These are phyloP conservation scores for Trichophyton simii DNA, from an alignment of 2,329 filamentous ascomycete species.

Conservation along the genomic window DNA sequence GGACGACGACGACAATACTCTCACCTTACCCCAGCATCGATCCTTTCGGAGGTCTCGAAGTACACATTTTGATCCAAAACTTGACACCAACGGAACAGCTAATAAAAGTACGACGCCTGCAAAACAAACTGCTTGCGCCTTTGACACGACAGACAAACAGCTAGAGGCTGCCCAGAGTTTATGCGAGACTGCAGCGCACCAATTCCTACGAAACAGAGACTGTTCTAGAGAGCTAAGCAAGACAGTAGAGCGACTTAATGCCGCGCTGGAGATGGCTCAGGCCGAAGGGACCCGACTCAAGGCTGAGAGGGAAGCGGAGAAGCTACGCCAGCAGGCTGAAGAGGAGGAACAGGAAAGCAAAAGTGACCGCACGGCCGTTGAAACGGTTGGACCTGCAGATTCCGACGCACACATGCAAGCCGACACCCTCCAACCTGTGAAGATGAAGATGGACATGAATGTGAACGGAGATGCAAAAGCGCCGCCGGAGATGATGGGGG, in stretches of 20 bases:
- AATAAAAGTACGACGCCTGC: constrained; percentile 5
- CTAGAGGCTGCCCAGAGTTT: constrained; percentile 68
- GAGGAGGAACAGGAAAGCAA: constrained; percentile 8
- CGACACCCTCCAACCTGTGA: not conserved
- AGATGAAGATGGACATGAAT: constrained; percentile 2
- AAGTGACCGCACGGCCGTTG: constrained; percentile 1
- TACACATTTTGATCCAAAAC: not conserved
- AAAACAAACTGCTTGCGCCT: constrained; percentile 41
- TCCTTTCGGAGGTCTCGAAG: constrained; percentile 7
- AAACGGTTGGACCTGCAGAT: not conserved
- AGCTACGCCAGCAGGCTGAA: constrained; percentile 9
- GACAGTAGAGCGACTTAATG: constrained; percentile 52
- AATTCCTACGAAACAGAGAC: constrained; percentile 77
- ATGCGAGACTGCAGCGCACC: constrained; percentile 77
- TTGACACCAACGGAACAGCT: not conserved
- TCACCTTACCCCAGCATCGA: constrained; percentile 8
- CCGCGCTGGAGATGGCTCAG: constrained; percentile 50
- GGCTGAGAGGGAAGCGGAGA: constrained; percentile 35
- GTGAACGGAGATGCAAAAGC: constrained; percentile 9
- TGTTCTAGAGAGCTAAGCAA: constrained; percentile 64
- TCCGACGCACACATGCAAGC: not conserved
- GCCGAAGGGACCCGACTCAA: constrained; percentile 47
- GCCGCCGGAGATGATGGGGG: constrained; percentile 12
- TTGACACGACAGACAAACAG: constrained; percentile 63
- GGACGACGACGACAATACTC: not conserved